Conservation (phyloP, 768 basidiomycete species). For the Termitomyces heimii region DNA sequence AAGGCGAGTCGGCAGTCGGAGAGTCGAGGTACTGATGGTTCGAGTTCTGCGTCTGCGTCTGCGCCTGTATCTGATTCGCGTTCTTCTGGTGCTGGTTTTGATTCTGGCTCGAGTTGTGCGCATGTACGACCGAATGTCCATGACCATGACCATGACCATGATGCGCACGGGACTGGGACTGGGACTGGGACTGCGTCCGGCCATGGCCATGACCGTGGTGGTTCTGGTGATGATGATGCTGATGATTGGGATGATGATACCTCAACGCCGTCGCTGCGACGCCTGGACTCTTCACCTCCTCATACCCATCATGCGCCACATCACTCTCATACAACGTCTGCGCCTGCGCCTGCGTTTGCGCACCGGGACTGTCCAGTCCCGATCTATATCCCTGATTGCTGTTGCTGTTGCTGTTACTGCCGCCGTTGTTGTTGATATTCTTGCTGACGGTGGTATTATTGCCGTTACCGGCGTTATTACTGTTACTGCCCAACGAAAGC, state of each 20-base stretch:
- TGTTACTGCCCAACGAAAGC: not conserved
- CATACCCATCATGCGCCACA: not conserved
- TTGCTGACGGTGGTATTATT: slow-evolving; percentile 9
- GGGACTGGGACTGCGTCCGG: not conserved
- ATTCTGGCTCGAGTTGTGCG: not conserved
- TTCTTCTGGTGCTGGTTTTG: not conserved
- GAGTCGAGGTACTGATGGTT: not conserved
- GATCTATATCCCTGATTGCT: slow-evolving; percentile 9
- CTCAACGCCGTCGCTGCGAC: not conserved
- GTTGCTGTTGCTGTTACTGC: slow-evolving; percentile 21
- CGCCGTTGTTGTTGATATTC: slow-evolving; percentile 15
- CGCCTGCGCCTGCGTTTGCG: not conserved
- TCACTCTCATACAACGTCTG: slow-evolving; percentile 7
- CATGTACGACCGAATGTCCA: not conserved
- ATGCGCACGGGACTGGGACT: not conserved
- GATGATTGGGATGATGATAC: slow-evolving; percentile 13
- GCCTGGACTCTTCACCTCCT: not conserved
- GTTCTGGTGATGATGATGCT: slow-evolving; percentile 10
- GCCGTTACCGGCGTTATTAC: slow-evolving; percentile 5
- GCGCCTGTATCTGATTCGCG: not conserved
- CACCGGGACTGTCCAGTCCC: slow-evolving; percentile 3
- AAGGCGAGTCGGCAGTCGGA: slow-evolving; percentile 31
- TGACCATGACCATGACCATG: not conserved
- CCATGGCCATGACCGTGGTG: not conserved
- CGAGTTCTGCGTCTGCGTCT: not conserved